phyloP scores from a whole-genome alignment of 306 rosid species.

The Quercus agrifolia region DNA sequence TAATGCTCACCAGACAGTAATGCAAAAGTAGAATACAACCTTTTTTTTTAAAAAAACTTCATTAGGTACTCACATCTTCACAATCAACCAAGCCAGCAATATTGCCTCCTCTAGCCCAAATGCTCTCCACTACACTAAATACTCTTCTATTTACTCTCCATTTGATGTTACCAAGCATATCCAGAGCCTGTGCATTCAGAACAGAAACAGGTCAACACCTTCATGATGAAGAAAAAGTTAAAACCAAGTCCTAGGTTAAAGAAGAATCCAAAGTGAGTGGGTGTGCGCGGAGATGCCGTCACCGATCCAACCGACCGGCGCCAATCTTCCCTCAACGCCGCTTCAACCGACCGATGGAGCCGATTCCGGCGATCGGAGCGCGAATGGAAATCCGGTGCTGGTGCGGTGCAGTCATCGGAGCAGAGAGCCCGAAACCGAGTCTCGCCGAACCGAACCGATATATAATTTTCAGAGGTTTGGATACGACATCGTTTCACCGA shows the following conservation, averaged over 20 bases:
- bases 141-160: slow-evolving; percentile 79
- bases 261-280: no score
- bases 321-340: no score
- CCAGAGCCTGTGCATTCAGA: slow-evolving; percentile 62
- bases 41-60: neutral
- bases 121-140: slow-evolving; percentile 30
- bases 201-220: neutral
- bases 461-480: no score
- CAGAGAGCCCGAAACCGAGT: no score
- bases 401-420: no score
- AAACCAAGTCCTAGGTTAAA: neutral
- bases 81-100: slow-evolving; percentile 79
- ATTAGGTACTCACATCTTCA: slow-evolving; percentile 52
- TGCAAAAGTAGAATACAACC: neutral
- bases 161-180: slow-evolving; percentile 77
- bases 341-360: no score
- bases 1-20: neutral
- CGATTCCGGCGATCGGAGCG: no score
- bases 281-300: no score
- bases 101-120: slow-evolving; percentile 85
- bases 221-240: neutral
- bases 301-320: no score
- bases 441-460: no score
- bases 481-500: no score
- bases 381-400: no score